Base-by-base conservation (phyloP, 768 basidiomycete genomes). In the Tulasnella sp. region DNA sequence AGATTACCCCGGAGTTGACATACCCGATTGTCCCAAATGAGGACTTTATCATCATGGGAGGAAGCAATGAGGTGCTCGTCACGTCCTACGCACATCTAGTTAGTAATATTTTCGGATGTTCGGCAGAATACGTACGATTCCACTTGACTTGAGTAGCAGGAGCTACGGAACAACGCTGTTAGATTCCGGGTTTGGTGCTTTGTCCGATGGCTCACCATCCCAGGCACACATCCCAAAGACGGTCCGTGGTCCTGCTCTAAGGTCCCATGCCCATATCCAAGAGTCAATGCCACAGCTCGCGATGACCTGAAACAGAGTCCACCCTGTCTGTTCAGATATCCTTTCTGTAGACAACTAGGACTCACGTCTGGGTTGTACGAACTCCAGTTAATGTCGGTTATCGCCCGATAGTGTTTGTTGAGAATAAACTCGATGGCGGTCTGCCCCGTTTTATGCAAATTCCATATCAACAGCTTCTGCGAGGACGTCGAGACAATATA, bases 381-480 rank as follows among this genome's bases (percentile, higher is more conserved):
- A 83, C 96, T 94, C 97, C 97, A 99, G 84, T 99, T 99, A 83
- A 99, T 95, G 83, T 99, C 98, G 3, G 98, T 98, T 77, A 99
- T 96, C 6, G 96, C 96, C 71, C 97, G 92, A 81, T 95, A 94
- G 83, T 99, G 98, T 0, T 94, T 93, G 80, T 92, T 92, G 5
- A 98, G 88, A 42, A 95, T 92, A 80, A 94, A 91, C 82, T 96
- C 89, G 46, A 99, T 95, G 2, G 93, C 92, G 1, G 92, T 93
- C 82, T 93, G 92, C 19, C 91, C 91, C 21, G 88, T 85, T 62
- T 92, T 86, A 77, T 90, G 84, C n/a, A 98, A 87, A 85, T 99
- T 98, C 97, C 98, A 99, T 79, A 99, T 95, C 3, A 99, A 88
- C 62, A 95, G 88, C 84, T 95, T 95, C 86, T 96, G 94, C 74